Evolutionary conservation across 139 green algal species (phyloP).

Genomic region (Chlorella sp.): DNA sequence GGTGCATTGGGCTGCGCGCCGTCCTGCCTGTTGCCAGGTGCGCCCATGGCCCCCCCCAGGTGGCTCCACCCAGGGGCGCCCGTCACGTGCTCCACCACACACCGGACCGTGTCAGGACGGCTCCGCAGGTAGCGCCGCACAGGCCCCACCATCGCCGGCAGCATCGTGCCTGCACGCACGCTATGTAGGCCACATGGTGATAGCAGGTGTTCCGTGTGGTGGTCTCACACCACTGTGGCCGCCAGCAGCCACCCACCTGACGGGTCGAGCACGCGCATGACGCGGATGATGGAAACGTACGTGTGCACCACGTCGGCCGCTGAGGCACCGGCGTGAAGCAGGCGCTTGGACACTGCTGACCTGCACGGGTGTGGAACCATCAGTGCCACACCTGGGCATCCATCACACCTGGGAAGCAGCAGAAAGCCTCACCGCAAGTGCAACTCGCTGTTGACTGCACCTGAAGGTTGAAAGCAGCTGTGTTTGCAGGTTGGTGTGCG

Average conservation of each 20-base stretch:
- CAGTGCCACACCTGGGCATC: too few relatives aligned
- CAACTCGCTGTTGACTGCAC: too few relatives aligned
- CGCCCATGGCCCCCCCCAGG: too few relatives aligned
- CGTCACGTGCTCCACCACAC: slow-evolving; percentile 63
- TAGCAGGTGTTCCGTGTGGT: too few relatives aligned
- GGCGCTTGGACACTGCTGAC: slow-evolving; percentile 31
- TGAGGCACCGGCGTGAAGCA: slow-evolving; percentile 86
- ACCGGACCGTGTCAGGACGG: slow-evolving; percentile 80
- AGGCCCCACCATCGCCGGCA: slow-evolving; percentile 66
- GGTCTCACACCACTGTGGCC: too few relatives aligned
- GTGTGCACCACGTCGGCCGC: slow-evolving; percentile 87
- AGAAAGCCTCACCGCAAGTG: too few relatives aligned
- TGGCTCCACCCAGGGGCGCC: too few relatives aligned
- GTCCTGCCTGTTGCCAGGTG: too few relatives aligned
- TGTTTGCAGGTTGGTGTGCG: slow-evolving; percentile 56
- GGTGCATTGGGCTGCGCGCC: background rate
- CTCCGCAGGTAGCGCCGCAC: slow-evolving; percentile 74
- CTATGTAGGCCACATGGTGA: too few relatives aligned
- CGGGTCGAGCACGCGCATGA: background rate
- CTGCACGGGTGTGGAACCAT: too few relatives aligned
- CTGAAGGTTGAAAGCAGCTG: slow-evolving; percentile 14
- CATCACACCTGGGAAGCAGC: too few relatives aligned
- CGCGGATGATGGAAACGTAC: slow-evolving; percentile 84
- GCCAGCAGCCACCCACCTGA: slow-evolving; percentile 6
- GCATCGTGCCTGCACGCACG: slow-evolving; percentile 51